A percentile compares a stretch with the other conserved stretches of the same genome.
Conservation (phyloP, 305 asterid genomes). For the Fraxinus platypoda region DNA sequence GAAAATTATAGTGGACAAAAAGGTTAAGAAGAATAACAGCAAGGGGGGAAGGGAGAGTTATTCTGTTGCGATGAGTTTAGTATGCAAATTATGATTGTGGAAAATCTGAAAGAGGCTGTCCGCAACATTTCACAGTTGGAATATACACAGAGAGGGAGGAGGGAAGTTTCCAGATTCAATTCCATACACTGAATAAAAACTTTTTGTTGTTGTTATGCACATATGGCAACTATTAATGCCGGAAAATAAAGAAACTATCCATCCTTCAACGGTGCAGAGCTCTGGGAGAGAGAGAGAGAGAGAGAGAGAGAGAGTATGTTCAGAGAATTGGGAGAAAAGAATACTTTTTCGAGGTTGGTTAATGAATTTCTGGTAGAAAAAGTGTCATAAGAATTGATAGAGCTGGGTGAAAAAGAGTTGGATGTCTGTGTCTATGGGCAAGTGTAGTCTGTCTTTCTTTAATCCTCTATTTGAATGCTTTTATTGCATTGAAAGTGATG, state of each 20-base stretch:
- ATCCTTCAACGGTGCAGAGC: background rate
- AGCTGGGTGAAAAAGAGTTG: background rate
- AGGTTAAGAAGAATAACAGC: background rate
- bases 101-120: background rate
- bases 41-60: background rate
- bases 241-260: constrained; percentile 2
- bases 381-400: background rate
- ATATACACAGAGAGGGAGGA: background rate
- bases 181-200: background rate
- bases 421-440: background rate
- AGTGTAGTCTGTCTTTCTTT: background rate
- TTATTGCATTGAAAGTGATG: background rate
- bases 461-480: background rate
- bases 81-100: background rate
- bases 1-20: background rate
- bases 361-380: background rate
- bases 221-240: background rate
- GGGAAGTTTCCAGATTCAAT: background rate
- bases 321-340: background rate
- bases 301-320: too few species aligned
- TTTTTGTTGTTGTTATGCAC: background rate
- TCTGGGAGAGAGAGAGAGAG: background rate
- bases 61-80: constrained; percentile 2
- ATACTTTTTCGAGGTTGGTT: background rate
- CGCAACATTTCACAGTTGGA: background rate